Percentiles rank a stretch among this genome's conserved stretches.
Conservation (phyloP, 2,329 filamentous ascomycete species). For the Hypoxylon rubiginosum region DNA sequence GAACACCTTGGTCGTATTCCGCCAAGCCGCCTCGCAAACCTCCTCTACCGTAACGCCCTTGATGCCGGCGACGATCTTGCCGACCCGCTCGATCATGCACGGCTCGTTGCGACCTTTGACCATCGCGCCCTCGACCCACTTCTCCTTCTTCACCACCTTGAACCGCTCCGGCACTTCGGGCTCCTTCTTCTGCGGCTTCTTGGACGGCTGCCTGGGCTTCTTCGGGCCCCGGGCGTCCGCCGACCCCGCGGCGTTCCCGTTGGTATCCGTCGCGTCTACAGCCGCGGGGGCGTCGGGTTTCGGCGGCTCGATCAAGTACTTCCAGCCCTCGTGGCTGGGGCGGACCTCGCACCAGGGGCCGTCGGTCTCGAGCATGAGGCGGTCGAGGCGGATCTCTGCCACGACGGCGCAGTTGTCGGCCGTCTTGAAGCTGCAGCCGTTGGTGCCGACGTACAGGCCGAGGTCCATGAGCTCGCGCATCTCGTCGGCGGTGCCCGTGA, state of each 20-base stretch:
- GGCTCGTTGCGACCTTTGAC: constrained; percentile 97
- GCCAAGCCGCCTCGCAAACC: constrained; percentile 88
- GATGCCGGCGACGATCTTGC: constrained; percentile 87
- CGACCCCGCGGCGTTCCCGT: constrained; percentile 2
- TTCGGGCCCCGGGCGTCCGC: constrained; percentile 11
- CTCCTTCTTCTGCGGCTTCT: constrained; percentile 69
- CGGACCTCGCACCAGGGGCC: constrained; percentile 98
- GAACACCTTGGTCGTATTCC: constrained; percentile 85
- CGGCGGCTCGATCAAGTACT: constrained; percentile 67
- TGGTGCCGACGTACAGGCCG: constrained; percentile 92
- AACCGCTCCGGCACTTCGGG: constrained; percentile 78
- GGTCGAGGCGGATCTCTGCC: constrained; percentile 79
- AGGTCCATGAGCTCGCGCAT: constrained; percentile 84
- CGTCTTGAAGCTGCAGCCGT: constrained; percentile 97
- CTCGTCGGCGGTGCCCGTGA: constrained; percentile 89
- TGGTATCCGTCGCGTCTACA: neutral
- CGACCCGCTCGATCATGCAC: constrained; percentile 86
- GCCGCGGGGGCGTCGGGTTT: constrained; percentile 12
- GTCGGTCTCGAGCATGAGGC: constrained; percentile 95
- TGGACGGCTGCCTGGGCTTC: constrained; percentile 47
- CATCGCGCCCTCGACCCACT: constrained; percentile 88
- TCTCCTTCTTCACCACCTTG: constrained; percentile 95
- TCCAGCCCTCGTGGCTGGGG: constrained; percentile 86
- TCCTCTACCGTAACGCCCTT: constrained; percentile 85
- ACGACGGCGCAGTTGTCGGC: constrained; percentile 91